A percentile compares a stretch with the other conserved stretches of the same genome.
Conservation (phyloP, 805 yeast species). For the Sporopachydermia lactativora region DNA sequence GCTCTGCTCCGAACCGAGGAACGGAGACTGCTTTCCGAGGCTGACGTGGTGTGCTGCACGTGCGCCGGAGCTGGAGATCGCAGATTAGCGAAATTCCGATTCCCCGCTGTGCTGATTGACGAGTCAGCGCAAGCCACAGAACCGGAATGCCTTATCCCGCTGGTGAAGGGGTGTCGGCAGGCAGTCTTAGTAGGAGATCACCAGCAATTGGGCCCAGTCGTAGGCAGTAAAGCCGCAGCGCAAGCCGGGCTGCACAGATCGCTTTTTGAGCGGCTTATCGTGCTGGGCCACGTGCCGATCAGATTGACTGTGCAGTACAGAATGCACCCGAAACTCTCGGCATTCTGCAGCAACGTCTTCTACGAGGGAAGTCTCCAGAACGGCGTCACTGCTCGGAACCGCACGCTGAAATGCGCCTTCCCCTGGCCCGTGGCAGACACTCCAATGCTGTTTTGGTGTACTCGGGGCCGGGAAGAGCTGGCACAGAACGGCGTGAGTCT, state of each 20-base stretch:
- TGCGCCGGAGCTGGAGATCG: conserved; percentile 86
- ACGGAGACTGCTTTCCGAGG: conserved; percentile 30
- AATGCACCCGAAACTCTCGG: conserved; percentile 83
- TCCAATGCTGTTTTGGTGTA: conserved; percentile 97
- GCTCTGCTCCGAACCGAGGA: conserved; percentile 35
- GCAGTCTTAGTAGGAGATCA: conserved; percentile 90
- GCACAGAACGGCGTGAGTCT: conserved; percentile 70
- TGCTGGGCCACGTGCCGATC: conserved; percentile 73
- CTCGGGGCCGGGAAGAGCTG: conserved; percentile 79
- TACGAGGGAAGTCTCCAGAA: conserved; percentile 88
- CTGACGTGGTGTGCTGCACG: conserved; percentile 79
- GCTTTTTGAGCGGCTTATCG: conserved; percentile 71
- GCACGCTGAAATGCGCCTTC: conserved; percentile 43
- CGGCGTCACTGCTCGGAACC: conserved; percentile 71
- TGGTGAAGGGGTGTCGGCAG: conserved; percentile 81
- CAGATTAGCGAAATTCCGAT: conserved; percentile 39
- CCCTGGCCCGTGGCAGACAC: conserved; percentile 83
- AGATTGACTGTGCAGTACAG: conserved; percentile 87
- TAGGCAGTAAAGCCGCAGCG: conserved; percentile 64
- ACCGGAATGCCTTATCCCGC: conserved; percentile 82
- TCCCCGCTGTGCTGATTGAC: conserved; percentile 75
- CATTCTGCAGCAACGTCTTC: conserved; percentile 81
- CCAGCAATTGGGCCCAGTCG: conserved; percentile 89
- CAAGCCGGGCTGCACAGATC: conserved; percentile 82
- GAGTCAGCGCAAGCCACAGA: conserved; percentile 92